Evolutionary conservation across 805 yeast genomes (phyloP), one percentile per base, ranked within the genome.

Genomic region (Candida sonorensis): DNA sequence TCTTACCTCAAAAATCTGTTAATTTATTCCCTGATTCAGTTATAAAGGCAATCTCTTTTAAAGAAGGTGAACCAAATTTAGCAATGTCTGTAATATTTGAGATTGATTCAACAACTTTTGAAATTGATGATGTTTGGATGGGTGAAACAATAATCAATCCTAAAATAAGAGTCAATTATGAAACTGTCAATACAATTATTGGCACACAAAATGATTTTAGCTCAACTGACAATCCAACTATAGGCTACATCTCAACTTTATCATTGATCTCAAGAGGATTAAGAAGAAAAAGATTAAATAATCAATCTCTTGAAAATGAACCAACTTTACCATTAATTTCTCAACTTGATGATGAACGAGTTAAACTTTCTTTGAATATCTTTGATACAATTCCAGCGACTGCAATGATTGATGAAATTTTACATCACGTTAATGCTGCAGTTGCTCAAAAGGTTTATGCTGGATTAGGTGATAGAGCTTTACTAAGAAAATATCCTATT

Each of bases 301-400:
- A 76, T 42, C 51, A 62, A 5, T 50, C 58, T 3, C 59, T 76
- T 29, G 73, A 67, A 10, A 67, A 67, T 22, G 53, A 61, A 12
- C 73, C 77, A 4, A 62, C 67, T 21, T 62, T 86, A 42, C 74
- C 88, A 1, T 61, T 88, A 28, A 64, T 87, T 44, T 85, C 82
- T 50, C 85, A 78, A 46, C 59, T 86, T 35, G 97, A 88, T 55
- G 96, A 88, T 49, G 95, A 87, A 46, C 76, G 73, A 41, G 84
- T 79, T 9, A 70, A 78, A 29, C 69, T 82, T 33, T 73, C 76
- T 42, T 64, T 84, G 52, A 86, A 86, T 50, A 71, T 86, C 15
- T 83, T 81, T 55, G 77, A 81, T 37, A 67, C 72, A 23, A 67
- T 70, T 29, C 55, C 64, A 10, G 74, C 83, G 0, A 66, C 69